Base-by-base conservation (phyloP, 1,284 basidiomycete species). In the Microbotryomycetes sp. region DNA sequence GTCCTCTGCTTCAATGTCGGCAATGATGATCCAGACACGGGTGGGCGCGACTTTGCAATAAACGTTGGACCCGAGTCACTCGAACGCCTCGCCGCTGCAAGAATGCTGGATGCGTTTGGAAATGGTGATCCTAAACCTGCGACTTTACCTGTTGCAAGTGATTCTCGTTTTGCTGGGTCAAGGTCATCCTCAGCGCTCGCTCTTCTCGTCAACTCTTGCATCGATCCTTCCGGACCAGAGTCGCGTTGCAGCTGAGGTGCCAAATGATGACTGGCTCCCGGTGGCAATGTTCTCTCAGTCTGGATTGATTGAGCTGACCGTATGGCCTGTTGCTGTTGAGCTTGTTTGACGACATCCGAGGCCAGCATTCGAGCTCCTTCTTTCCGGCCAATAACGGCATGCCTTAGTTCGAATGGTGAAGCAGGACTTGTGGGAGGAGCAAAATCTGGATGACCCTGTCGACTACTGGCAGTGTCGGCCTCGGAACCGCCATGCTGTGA, bases 181-280 rank as follows among this genome's bases (percentile, higher is more conserved):
- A 26, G 19, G 5, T 49, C 45, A 12, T 56, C 46, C 26, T 56
- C 55, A 4, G 28, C 46, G 47, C 55, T 56, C 19, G 55, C 55
- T 15, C 28, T 15, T 29, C 26, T 48, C 5, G 55, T 56, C 2
- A 56, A 29, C 47, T 49, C 46, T 15, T 30, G 26, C 19, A 56
- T 48, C 14, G 16, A 42, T 7, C 55, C 55, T 22, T 56, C 55
- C 36, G 19, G 9, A 42, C 19, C 19, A 9, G 9, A 19, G 36
- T 42, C 36, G 9, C 12, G 36, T 19, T 9, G 19, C 36, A 12
- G 12, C 12, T 19, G 9, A 42, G 36, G 36, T 12, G 36, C 36
- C n/a, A n/a, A n/a, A 19, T 42, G 9, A 19, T 42, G 19, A 19
- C 36, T 42, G 9, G 36, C 36, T 12, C 36, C 36, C 19, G 36